Conservation (phyloP, 2,329 filamentous ascomycete species). For the Xylariaceae sp. region DNA sequence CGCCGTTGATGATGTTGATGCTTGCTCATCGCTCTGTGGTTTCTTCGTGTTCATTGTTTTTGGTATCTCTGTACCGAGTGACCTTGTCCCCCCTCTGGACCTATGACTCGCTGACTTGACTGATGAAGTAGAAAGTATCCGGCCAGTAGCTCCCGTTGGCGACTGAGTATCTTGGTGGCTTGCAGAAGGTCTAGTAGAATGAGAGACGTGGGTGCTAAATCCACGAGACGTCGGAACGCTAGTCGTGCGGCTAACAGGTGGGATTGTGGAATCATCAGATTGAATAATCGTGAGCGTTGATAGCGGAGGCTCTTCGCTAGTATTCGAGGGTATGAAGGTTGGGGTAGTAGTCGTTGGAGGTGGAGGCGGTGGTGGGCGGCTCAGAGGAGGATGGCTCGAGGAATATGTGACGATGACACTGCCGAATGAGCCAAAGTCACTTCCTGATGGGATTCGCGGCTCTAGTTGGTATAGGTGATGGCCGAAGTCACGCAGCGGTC, state of each 20-base stretch:
- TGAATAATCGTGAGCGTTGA: conserved; percentile 6
- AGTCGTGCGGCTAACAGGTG: background rate
- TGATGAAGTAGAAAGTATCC: conserved; percentile 3
- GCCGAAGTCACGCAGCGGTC: conserved; percentile 7
- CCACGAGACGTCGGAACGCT: conserved; percentile 2
- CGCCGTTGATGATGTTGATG: too few species aligned
- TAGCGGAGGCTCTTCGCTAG: conserved; percentile 3
- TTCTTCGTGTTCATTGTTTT: too few species aligned
- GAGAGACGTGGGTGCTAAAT: conserved; percentile 1
- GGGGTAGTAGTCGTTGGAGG: conserved; percentile 2
- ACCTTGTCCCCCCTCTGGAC: background rate
- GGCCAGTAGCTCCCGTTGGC: too few species aligned
- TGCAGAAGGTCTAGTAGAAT: conserved; percentile 6
- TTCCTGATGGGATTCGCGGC: conserved; percentile 5
- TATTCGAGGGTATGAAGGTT: background rate
- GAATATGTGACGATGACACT: conserved; percentile 5
- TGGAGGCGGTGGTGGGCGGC: conserved; percentile 1
- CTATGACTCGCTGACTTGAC: background rate
- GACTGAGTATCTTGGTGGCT: conserved; percentile 3
- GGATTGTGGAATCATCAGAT: conserved; percentile 1
- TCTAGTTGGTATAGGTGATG: conserved; percentile 5
- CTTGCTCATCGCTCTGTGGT: too few species aligned
- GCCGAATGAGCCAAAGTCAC: conserved; percentile 3
- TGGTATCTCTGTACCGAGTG: conserved; percentile 1
- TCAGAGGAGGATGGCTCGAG: conserved; percentile 3